These are phyloP conservation scores for Fagopyrum esculentum DNA, from an alignment of 148 eudicot genomes.

Conservation along the genomic window DNA sequence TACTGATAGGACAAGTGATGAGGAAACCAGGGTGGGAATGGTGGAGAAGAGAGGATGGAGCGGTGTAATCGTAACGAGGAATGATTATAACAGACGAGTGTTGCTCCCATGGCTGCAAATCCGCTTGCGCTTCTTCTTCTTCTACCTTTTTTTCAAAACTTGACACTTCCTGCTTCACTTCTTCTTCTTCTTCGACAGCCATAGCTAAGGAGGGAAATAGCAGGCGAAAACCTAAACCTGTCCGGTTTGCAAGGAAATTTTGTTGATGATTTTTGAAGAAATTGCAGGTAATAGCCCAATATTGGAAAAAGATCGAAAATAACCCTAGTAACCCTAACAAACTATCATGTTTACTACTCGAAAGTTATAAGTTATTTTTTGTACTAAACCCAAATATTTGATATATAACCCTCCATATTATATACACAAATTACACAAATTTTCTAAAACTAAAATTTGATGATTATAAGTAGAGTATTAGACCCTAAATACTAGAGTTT, in stretches of 20 bases:
- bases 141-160: neutral
- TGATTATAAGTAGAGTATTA: no score
- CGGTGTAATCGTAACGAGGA: conserved; percentile 75
- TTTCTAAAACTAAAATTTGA: no score
- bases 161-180: neutral
- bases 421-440: no score
- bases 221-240: neutral
- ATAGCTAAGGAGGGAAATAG: neutral
- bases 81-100: conserved; percentile 60
- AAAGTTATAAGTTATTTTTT: no score
- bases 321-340: no score
- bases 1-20: conserved; percentile 73
- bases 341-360: no score
- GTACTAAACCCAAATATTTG: no score
- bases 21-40: conserved; percentile 62
- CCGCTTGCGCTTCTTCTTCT: conserved; percentile 10
- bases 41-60: conserved; percentile 60
- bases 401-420: no score
- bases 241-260: neutral
- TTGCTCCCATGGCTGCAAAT: conserved; percentile 73
- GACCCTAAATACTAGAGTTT: no score
- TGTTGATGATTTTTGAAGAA: no score
- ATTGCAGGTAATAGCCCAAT: no score
- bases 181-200: conserved; percentile 4
- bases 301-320: no score